These are phyloP conservation scores for Mucor plumbeus DNA, from an alignment of 371 early-diverging fungal species.

Conservation along the genomic window DNA sequence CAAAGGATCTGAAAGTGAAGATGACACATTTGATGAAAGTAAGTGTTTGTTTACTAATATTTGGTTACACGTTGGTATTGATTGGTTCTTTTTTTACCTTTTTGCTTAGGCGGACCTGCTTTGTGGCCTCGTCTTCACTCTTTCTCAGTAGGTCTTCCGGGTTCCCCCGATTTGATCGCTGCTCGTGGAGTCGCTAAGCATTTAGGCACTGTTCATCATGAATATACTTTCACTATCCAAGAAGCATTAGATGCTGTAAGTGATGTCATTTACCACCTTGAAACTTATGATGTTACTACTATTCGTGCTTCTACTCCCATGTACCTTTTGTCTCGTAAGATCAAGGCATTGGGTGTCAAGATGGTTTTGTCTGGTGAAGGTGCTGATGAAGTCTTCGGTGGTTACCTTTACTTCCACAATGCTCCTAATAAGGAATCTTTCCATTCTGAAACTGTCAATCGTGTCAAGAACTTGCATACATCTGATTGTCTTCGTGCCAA, in stretches of 20 bases:
- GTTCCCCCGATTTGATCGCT: conserved; percentile 93
- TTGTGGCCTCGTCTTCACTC: conserved; percentile 91
- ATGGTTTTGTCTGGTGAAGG: conserved; percentile 98
- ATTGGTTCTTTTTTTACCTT: conserved; percentile 74
- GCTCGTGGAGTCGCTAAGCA: conserved; percentile 90
- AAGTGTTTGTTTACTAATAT: conserved; percentile 63
- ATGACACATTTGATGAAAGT: conserved; percentile 17
- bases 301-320: conserved; percentile 97
- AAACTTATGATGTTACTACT: conserved; percentile 99
- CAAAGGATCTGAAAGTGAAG: conserved; percentile 15
- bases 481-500: conserved; percentile 96
- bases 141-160: conserved; percentile 93
- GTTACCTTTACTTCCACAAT: conserved; percentile 95
- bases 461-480: conserved; percentile 94
- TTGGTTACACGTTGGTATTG: conserved; percentile 10
- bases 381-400: conserved; percentile 95
- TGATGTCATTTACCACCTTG: conserved; percentile 95
- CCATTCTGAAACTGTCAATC: conserved; percentile 86
- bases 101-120: conserved; percentile 66
- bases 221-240: conserved; percentile 92
- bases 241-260: conserved; percentile 94
- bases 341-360: conserved; percentile 97
- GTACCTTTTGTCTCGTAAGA: conserved; percentile 94
- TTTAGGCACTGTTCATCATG: conserved; percentile 91
- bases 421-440: conserved; percentile 85